Base-by-base conservation (phyloP, 768 basidiomycete genomes). In the Boletellus sp. region DNA sequence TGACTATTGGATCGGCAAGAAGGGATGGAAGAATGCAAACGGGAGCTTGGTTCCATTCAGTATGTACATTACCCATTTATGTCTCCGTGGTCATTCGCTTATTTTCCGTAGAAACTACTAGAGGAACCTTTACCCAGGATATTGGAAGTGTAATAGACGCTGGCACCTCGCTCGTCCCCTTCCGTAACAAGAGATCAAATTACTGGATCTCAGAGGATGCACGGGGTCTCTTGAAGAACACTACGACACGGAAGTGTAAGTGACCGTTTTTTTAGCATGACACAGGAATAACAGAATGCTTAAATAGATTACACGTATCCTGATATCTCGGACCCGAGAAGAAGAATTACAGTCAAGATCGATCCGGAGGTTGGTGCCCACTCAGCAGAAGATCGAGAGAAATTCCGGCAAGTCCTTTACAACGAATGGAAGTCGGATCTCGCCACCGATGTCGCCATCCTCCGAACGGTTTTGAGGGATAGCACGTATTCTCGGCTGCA, bases 271-370 rank as follows among this genome's bases (percentile, higher is more conserved):
- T 16, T 23, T 4, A 4, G 17, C 2, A 13, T 15, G 19, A 9
- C 6, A n/a, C 1, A 11, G 33, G 19, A 26, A 28, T 35, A 15
- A 41, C 17, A 13, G 39, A 7, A 37, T 19, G 6, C 17, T 32
- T 10, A n/a, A 12, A 50, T 26, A 59, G 58, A 59, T 31, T 59
- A 59, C 36, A 56, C 58, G 11, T 59, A 60, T 23, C 58, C 58
- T 36, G n/a, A 42, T 5, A 56, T 59, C 17, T 49, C 15, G 8
- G 57, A 52, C 33, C 13, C 34, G 5, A 35, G 13, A 15, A 35
- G 16, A 12, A 4, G 7, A 9, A 11, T 7, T 10, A 35, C 44
- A 15, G 57, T 59, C 34, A 37, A 51, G 42, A 57, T 59, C 17
- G 45, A 52, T 10, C n/a, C n/a, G n/a, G n/a, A n/a, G n/a, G 45